phyloP scores from a whole-genome alignment of 1,284 basidiomycete species.

The Fomitopsis pinicola region DNA sequence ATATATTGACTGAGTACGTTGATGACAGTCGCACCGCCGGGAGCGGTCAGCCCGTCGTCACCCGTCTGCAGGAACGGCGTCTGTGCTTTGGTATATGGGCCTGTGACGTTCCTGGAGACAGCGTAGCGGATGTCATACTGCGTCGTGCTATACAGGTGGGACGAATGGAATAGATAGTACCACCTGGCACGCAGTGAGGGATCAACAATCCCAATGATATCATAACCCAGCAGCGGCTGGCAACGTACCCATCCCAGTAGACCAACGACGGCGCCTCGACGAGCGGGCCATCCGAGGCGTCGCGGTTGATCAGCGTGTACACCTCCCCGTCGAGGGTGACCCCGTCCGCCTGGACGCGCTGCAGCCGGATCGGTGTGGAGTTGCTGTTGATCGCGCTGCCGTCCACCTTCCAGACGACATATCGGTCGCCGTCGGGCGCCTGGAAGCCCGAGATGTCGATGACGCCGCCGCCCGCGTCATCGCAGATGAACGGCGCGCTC shows the following conservation, averaged over 20 bases:
- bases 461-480: conserved; percentile 17
- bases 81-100: conserved; percentile 18
- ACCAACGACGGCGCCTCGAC: conserved; percentile 17
- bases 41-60: neutral
- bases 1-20: neutral
- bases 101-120: conserved; percentile 15
- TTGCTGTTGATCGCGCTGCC: conserved; percentile 15
- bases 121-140: conserved; percentile 21
- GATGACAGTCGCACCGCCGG: conserved; percentile 4
- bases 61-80: conserved; percentile 6
- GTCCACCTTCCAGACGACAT: conserved; percentile 21
- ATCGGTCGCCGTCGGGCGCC: conserved; percentile 12
- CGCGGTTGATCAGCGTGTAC: conserved; percentile 15
- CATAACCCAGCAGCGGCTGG: no score
- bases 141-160: conserved; percentile 17
- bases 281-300: conserved; percentile 16
- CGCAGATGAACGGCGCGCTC: conserved; percentile 15
- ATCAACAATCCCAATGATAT: no score
- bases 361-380: conserved; percentile 2
- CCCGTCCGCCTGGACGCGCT: conserved; percentile 19
- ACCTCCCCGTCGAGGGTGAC: conserved; percentile 9
- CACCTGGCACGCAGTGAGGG: neutral
- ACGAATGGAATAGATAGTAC: conserved; percentile 19
- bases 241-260: conserved; percentile 3
- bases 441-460: conserved; percentile 22